These are phyloP conservation scores for Nicotiana benthamiana DNA, from an alignment of 257 asterid species.

Conservation along the genomic window DNA sequence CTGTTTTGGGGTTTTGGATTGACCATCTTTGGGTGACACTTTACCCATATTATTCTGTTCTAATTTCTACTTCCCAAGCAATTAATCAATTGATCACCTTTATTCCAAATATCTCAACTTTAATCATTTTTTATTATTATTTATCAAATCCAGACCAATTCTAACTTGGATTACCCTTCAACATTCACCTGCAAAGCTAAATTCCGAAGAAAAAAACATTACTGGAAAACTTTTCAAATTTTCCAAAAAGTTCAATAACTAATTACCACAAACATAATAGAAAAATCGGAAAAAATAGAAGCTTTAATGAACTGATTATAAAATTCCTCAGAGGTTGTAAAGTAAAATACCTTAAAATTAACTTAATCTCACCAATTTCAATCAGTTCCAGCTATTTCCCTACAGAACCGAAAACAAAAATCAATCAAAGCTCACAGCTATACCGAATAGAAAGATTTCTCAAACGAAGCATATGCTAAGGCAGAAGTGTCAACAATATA, in stretches of 20 bases:
- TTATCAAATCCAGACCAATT: not conserved
- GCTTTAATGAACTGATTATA: not conserved
- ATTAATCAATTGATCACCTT: not conserved
- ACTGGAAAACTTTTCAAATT: not conserved
- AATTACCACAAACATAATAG: not conserved
- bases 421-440: not conserved
- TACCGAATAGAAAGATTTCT: not conserved
- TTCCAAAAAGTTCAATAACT: too few relatives aligned
- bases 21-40: slow-evolving; percentile 52
- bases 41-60: not conserved
- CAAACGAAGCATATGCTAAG: too few relatives aligned
- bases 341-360: too few relatives aligned
- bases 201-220: not conserved
- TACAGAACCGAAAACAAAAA: not conserved
- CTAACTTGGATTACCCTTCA: not conserved
- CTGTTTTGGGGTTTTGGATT: slow-evolving; percentile 40
- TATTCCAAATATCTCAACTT: not conserved
- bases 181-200: not conserved
- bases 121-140: not conserved
- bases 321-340: not conserved
- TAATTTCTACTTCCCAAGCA: not conserved
- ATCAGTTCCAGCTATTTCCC: too few relatives aligned
- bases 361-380: too few relatives aligned
- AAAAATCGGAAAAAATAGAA: not conserved
- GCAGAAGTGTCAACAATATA: not conserved